Percentiles rank a stretch among this genome's conserved stretches.
phyloP scores from a whole-genome alignment of 768 basidiomycete species.

The Leucosporidium creatinivorum region DNA sequence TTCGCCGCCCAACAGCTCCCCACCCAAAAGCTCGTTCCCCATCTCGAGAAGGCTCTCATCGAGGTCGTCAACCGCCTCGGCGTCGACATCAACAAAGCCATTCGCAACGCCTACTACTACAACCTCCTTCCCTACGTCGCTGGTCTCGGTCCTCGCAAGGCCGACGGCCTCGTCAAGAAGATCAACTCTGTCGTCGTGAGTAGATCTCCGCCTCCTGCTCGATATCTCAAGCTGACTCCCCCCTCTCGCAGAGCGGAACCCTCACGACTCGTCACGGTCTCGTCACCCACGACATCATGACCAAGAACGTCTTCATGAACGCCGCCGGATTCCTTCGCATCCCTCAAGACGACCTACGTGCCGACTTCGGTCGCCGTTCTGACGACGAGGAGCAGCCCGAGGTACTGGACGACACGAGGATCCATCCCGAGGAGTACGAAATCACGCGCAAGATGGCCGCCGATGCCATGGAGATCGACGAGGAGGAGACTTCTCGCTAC shows the following conservation, averaged over 20 bases:
- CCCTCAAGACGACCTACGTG: slow-evolving; percentile 55
- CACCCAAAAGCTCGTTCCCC: slow-evolving; percentile 67
- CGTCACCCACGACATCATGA: slow-evolving; percentile 67
- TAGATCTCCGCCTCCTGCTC: too few species aligned
- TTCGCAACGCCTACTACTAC: slow-evolving; percentile 80
- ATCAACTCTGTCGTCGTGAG: slow-evolving; percentile 62
- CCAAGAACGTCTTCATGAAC: slow-evolving; percentile 84
- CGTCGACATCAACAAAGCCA: slow-evolving; percentile 90
- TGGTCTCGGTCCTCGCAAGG: slow-evolving; percentile 91
- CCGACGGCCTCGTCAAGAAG: slow-evolving; percentile 70
- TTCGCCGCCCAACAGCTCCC: slow-evolving; percentile 56
- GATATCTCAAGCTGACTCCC: slow-evolving; percentile 3
- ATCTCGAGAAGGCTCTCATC: slow-evolving; percentile 78
- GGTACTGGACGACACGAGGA: slow-evolving; percentile 87
- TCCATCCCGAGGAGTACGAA: slow-evolving; percentile 97
- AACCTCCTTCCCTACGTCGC: slow-evolving; percentile 80
- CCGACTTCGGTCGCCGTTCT: slow-evolving; percentile 46
- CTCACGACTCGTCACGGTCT: slow-evolving; percentile 82
- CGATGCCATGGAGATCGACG: slow-evolving; percentile 92
- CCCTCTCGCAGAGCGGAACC: slow-evolving; percentile 62
- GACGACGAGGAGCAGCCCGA: slow-evolving; percentile 66
- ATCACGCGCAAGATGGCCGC: slow-evolving; percentile 97
- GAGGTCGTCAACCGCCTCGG: slow-evolving; percentile 88
- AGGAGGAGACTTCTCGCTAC: slow-evolving; percentile 80
- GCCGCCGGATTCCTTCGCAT: slow-evolving; percentile 88